phyloP scores from a whole-genome alignment of 345 rosid genomes.

The Fremontodendron californicum region DNA sequence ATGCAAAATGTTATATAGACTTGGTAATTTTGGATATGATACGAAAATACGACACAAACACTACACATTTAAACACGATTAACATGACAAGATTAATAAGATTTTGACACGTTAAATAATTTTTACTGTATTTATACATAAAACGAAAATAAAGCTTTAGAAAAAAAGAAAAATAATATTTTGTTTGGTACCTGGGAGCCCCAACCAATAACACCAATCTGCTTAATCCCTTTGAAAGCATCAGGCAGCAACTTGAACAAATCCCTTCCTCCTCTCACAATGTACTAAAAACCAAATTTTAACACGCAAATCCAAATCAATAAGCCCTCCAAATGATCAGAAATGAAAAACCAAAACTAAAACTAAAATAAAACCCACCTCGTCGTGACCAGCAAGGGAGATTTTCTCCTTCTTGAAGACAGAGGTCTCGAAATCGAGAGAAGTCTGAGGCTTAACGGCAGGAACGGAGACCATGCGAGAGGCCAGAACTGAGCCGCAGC shows the following conservation, averaged over 20 bases:
- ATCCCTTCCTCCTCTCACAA: slow-evolving; percentile 96
- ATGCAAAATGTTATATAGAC: too few relatives aligned
- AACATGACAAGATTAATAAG: too few relatives aligned
- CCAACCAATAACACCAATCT: slow-evolving; percentile 94
- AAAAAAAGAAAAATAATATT: neutral
- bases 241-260: slow-evolving; percentile 76
- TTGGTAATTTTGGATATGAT: too few relatives aligned
- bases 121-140: too few relatives aligned
- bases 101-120: too few relatives aligned
- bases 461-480: slow-evolving; percentile 49
- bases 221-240: slow-evolving; percentile 85
- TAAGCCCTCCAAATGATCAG: neutral
- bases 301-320: too few relatives aligned
- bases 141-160: too few relatives aligned
- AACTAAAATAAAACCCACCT: slow-evolving; percentile 33
- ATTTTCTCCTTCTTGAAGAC: slow-evolving; percentile 80
- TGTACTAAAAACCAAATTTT: slow-evolving; percentile 42
- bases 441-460: slow-evolving; percentile 27
- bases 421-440: slow-evolving; percentile 66
- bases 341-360: neutral
- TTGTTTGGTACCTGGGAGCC: slow-evolving; percentile 69
- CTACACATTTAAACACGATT: too few relatives aligned
- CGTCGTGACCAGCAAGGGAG: slow-evolving; percentile 73
- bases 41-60: too few relatives aligned
- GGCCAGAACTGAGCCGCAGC: slow-evolving; percentile 34